phyloP scores from a whole-genome alignment of 75 land plant genomes.

The Pinus tabuliformis region DNA sequence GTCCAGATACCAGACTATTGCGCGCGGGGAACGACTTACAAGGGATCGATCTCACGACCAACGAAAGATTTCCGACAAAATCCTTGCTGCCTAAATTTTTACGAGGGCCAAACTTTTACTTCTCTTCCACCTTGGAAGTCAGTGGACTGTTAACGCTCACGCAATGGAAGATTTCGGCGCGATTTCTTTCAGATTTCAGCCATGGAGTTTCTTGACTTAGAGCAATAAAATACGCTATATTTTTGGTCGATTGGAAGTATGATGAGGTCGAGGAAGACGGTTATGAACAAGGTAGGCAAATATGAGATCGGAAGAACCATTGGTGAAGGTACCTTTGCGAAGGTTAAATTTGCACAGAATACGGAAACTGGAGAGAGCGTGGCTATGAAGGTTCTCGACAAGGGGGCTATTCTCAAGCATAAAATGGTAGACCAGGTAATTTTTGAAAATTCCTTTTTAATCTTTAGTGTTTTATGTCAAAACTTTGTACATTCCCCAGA shows the following conservation, averaged over 20 bases:
- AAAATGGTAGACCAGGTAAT: slow-evolving; percentile 43
- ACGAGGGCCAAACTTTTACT: not conserved
- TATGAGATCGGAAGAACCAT: slow-evolving; percentile 50
- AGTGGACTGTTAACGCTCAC: not conserved
- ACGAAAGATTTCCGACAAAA: not conserved
- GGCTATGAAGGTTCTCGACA: slow-evolving; percentile 37
- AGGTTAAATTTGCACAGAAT: slow-evolving; percentile 39
- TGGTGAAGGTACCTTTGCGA: slow-evolving; percentile 40
- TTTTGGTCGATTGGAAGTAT: not conserved
- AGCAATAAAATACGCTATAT: too few relatives aligned
- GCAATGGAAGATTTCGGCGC: not conserved
- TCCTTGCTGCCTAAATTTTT: not conserved
- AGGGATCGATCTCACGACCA: slow-evolving; percentile 2
- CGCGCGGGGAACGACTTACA: not conserved
- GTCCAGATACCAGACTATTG: too few relatives aligned
- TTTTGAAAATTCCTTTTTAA: not conserved
- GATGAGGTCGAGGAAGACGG: slow-evolving; percentile 6
- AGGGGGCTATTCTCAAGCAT: slow-evolving; percentile 32
- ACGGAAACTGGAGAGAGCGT: slow-evolving; percentile 29
- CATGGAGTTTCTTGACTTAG: too few relatives aligned
- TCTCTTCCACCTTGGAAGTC: not conserved
- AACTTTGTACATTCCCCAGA: too few relatives aligned
- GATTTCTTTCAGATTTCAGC: too few relatives aligned
- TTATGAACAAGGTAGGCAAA: slow-evolving; percentile 38
- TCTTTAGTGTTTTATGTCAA: too few relatives aligned